Evolutionary conservation across 371 early-diverging fungal genomes (phyloP).

Genomic region (Chytridium lagenaria): DNA sequence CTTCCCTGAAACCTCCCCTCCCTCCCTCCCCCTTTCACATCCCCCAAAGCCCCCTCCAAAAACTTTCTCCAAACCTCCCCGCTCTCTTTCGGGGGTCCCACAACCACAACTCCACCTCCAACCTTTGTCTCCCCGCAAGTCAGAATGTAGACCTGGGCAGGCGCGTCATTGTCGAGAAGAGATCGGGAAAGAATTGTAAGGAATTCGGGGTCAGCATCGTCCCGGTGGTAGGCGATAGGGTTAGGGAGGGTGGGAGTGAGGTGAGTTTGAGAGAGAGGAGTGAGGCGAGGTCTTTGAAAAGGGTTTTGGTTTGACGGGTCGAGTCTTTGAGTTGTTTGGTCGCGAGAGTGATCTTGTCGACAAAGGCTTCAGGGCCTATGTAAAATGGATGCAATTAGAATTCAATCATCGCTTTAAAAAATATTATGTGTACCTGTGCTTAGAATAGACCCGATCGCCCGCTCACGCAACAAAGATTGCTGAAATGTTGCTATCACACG

Average conservation of each 20-base stretch:
- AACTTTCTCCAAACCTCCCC: conserved; percentile 49
- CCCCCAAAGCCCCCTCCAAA: conserved; percentile 39
- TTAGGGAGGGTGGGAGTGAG: not conserved
- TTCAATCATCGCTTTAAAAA: too few relatives aligned
- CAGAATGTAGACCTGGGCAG: conserved; percentile 15
- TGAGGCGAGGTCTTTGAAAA: conserved; percentile 59
- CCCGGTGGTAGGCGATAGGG: conserved; percentile 54
- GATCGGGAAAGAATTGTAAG: conserved; percentile 46
- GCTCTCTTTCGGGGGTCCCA: conserved; percentile 37
- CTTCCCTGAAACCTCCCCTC: conserved; percentile 75
- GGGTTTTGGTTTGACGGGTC: conserved; percentile 53
- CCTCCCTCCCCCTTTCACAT: conserved; percentile 69
- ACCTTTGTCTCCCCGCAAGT: not conserved
- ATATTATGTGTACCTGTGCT: conserved; percentile 28
- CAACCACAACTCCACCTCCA: conserved; percentile 41
- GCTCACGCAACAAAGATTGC: conserved; percentile 53
- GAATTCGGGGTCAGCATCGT: conserved; percentile 69
- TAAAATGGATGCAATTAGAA: too few relatives aligned
- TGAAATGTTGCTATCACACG: conserved; percentile 64
- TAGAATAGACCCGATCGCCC: conserved; percentile 59
- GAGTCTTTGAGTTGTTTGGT: conserved; percentile 53
- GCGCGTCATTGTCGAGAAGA: conserved; percentile 49
- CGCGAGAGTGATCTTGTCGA: conserved; percentile 60
- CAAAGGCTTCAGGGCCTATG: conserved; percentile 66
- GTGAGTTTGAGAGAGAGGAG: conserved; percentile 53